A percentile compares a stretch with the other conserved stretches of the same genome.
phyloP scores from a whole-genome alignment of 1,284 basidiomycete genomes.

The Phellinidium pouzarii region DNA sequence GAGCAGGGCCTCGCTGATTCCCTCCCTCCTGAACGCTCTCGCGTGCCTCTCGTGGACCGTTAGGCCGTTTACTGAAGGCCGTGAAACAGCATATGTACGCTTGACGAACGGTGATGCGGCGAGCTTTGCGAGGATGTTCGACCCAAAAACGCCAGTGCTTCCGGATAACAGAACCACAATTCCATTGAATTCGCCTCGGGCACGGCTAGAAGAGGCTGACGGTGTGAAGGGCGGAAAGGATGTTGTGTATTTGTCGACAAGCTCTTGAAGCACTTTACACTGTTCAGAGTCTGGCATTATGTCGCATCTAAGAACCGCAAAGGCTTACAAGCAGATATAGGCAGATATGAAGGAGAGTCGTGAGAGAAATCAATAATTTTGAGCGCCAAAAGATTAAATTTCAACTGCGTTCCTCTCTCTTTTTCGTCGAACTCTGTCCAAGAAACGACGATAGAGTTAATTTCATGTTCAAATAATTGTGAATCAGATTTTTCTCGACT shows the following conservation, averaged over 20 bases:
- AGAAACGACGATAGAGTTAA: too few species aligned
- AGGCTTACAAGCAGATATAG: too few species aligned
- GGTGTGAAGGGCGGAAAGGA: conserved; percentile 14
- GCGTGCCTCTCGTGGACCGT: conserved; percentile 24
- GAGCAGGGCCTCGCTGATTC: conserved; percentile 18
- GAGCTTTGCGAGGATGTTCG: conserved; percentile 27
- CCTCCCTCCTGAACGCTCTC: conserved; percentile 24
- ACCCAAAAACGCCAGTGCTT: conserved; percentile 32
- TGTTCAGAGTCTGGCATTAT: too few species aligned
- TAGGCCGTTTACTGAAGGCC: conserved; percentile 21
- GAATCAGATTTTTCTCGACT: too few species aligned
- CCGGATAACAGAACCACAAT: conserved; percentile 32
- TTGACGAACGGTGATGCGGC: conserved; percentile 21
- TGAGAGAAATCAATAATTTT: too few species aligned
- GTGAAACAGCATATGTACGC: conserved; percentile 31
- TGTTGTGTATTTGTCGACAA: conserved; percentile 21
- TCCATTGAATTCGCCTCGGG: background rate
- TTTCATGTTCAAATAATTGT: too few species aligned
- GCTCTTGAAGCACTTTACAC: conserved; percentile 18
- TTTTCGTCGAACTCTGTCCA: too few species aligned
- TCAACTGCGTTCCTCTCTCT: too few species aligned
- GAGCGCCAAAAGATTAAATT: too few species aligned
- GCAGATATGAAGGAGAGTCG: too few species aligned
- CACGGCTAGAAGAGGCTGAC: background rate
- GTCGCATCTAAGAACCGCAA: too few species aligned